Conservation (phyloP, 1,284 basidiomycete species). For the Irpex rosettiformis region DNA sequence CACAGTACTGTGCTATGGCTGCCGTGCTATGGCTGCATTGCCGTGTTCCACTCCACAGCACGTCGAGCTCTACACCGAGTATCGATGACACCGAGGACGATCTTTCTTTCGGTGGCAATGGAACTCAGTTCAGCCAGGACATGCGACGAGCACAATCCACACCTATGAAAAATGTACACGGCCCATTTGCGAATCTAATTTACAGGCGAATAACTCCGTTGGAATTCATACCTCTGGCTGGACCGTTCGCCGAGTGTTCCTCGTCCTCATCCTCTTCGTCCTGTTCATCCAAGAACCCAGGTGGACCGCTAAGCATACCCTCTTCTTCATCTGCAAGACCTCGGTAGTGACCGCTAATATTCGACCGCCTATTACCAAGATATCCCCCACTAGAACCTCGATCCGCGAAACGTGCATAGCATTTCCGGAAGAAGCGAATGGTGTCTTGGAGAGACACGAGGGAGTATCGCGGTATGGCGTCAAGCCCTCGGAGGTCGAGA, state of each 20-base stretch:
- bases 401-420: constrained; percentile 23
- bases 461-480: constrained; percentile 67
- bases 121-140: background rate
- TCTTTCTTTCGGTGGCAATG: background rate
- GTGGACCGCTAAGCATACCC: constrained; percentile 29
- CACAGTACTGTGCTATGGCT: too few relatives aligned
- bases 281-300: constrained; percentile 29
- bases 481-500: constrained; percentile 55
- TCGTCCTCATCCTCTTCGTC: constrained; percentile 29
- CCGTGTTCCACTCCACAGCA: background rate
- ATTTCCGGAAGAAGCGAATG: constrained; percentile 23
- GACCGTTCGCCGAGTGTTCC: constrained; percentile 11
- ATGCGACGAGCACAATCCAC: background rate
- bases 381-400: constrained; percentile 21
- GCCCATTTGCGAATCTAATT: constrained; percentile 7
- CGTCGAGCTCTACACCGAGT: background rate
- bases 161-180: background rate
- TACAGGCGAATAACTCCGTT: constrained; percentile 32
- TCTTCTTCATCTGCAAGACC: constrained; percentile 31
- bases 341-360: constrained; percentile 24
- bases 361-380: constrained; percentile 17
- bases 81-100: background rate
- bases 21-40: background rate
- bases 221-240: constrained; percentile 25
- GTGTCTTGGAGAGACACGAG: constrained; percentile 33